Evolutionary conservation across 1,139 yeast species (phyloP).

Genomic region (Diutina ranongensis): DNA sequence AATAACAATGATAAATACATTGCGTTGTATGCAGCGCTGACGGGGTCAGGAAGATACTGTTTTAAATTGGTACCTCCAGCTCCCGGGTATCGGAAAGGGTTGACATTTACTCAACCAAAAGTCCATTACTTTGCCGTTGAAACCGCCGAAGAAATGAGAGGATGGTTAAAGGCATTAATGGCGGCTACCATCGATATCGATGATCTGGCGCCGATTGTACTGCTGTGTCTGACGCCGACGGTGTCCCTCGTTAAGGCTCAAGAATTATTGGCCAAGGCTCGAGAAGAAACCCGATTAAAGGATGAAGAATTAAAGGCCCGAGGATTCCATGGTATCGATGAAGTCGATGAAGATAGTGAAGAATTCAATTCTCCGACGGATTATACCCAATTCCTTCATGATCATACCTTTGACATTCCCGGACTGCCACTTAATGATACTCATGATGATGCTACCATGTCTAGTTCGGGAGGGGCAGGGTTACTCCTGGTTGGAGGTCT

Average conservation of each 20-base stretch:
- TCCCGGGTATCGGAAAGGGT: conserved; percentile 91
- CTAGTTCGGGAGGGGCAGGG: background rate
- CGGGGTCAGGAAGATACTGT: conserved; percentile 87
- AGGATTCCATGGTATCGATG: background rate
- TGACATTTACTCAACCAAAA: conserved; percentile 92
- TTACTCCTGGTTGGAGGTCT: background rate
- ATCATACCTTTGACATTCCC: conserved; percentile 1
- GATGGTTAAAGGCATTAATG: conserved; percentile 91
- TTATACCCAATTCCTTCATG: conserved; percentile 5
- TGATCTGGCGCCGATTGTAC: conserved; percentile 85
- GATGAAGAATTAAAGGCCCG: conserved; percentile 35
- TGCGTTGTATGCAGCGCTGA: conserved; percentile 81
- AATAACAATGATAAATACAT: conserved; percentile 54
- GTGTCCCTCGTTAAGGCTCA: conserved; percentile 81
- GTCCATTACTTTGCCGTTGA: conserved; percentile 96
- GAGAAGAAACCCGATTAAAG: conserved; percentile 56
- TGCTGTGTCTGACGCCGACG: conserved; percentile 91
- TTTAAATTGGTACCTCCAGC: conserved; percentile 95
- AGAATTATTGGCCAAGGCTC: conserved; percentile 70
- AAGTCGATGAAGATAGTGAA: background rate
- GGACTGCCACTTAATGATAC: conserved; percentile 5
- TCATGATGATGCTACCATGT: conserved; percentile 1
- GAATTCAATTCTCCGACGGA: background rate
- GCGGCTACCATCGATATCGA: conserved; percentile 95
- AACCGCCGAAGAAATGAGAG: conserved; percentile 79